Evolutionary conservation across 768 basidiomycete genomes (phyloP).

Genomic region (Mycena olivaceomarginata): DNA sequence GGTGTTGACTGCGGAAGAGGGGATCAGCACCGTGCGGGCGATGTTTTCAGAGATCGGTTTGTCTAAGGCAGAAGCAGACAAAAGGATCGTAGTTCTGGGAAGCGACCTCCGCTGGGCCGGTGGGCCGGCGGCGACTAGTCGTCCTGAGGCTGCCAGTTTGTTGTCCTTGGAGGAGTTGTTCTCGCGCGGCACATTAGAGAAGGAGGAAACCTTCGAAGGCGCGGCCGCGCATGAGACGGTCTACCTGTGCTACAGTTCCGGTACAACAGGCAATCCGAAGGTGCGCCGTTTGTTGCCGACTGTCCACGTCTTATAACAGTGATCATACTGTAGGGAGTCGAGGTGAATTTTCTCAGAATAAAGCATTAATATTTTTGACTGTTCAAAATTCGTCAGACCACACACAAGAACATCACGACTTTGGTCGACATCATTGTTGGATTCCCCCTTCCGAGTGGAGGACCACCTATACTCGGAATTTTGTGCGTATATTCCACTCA

Average conservation of each 20-base stretch:
- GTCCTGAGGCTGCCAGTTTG: constrained; percentile 24
- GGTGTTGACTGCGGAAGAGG: constrained; percentile 70
- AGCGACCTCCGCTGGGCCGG: constrained; percentile 39
- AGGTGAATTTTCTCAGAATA: constrained; percentile 20
- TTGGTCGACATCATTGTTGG: constrained; percentile 63
- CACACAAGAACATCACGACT: constrained; percentile 72
- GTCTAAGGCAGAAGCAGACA: constrained; percentile 37
- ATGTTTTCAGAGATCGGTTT: constrained; percentile 45
- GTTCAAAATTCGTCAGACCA: constrained; percentile 56
- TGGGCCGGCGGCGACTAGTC: constrained; percentile 4
- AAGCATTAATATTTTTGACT: neutral
- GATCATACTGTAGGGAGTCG: constrained; percentile 33
- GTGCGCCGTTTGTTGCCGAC: constrained; percentile 45
- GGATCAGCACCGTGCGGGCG: constrained; percentile 35
- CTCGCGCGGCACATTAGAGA: constrained; percentile 34
- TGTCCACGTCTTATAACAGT: neutral
- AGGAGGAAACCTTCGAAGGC: constrained; percentile 51
- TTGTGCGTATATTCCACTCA: constrained; percentile 46
- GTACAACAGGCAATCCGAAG: constrained; percentile 80
- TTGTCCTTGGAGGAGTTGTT: constrained; percentile 41
- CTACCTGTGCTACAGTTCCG: constrained; percentile 56
- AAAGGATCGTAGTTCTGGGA: constrained; percentile 37
- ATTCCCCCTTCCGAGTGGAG: constrained; percentile 55
- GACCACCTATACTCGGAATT: constrained; percentile 69
- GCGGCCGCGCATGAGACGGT: constrained; percentile 47